Conservation (phyloP, 2,329 filamentous ascomycete genomes). For the Cladosporium sp. region DNA sequence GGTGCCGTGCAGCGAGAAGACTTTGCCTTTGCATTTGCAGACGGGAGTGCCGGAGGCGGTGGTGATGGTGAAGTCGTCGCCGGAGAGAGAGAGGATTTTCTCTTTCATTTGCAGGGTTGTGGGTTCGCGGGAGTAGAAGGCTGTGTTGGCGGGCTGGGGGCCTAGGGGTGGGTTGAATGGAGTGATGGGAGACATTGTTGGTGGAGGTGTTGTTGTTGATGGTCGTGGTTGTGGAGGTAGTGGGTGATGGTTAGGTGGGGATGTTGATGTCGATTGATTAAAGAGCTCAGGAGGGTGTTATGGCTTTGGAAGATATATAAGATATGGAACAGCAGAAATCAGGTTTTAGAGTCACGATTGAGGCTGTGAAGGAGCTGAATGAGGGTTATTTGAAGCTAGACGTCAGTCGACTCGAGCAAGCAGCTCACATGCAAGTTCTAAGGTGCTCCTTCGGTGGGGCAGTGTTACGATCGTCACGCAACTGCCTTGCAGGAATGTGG, state of each 20-base stretch:
- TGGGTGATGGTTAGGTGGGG: background rate
- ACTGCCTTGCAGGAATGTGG: background rate
- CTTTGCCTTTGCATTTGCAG: slow-evolving; percentile 58
- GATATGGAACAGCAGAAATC: background rate
- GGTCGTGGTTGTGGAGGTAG: background rate
- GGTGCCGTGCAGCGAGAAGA: slow-evolving; percentile 54
- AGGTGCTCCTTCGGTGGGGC: slow-evolving; percentile 6
- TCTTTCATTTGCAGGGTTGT: slow-evolving; percentile 60
- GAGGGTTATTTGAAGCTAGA: background rate
- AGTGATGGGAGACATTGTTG: slow-evolving; percentile 23
- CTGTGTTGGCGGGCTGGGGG: slow-evolving; percentile 29
- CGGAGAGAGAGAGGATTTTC: slow-evolving; percentile 61
- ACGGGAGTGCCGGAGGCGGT: slow-evolving; percentile 55
- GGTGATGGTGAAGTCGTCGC: slow-evolving; percentile 65
- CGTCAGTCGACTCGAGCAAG: slow-evolving; percentile 6
- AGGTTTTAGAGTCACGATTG: background rate
- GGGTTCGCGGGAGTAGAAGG: slow-evolving; percentile 32
- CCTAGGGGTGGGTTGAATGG: slow-evolving; percentile 34
- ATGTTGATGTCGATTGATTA: background rate
- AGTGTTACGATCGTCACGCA: background rate
- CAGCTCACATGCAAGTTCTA: background rate
- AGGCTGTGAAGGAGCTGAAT: background rate
- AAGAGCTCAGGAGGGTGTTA: background rate
- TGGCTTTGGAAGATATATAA: background rate
- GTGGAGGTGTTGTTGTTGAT: background rate